phyloP scores from a whole-genome alignment of 164 flowering plant species.

The Annona cherimola region DNA sequence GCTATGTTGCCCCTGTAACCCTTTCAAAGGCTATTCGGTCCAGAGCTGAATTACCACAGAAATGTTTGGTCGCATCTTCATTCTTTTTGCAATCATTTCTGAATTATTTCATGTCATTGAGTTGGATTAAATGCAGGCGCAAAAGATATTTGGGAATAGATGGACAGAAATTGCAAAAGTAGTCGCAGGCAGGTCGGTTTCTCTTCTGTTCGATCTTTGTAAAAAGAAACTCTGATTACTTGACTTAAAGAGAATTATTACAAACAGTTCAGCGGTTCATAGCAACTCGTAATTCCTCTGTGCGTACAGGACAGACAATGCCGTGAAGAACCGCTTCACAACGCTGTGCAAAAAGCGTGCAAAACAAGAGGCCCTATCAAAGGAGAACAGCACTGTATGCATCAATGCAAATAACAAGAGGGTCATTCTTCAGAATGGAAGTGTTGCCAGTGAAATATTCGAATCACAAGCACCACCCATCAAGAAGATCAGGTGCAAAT shows the following conservation, averaged over 20 bases:
- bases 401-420: constrained; percentile 64
- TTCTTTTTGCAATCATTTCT: neutral
- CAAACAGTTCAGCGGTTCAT: neutral
- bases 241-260: neutral
- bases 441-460: constrained; percentile 23
- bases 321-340: constrained; percentile 92
- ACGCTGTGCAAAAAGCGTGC: constrained; percentile 93
- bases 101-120: constrained; percentile 7
- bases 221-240: neutral
- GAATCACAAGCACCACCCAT: constrained; percentile 26
- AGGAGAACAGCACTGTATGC: constrained; percentile 54
- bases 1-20: neutral
- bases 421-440: constrained; percentile 35
- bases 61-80: neutral
- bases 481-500: constrained; percentile 65
- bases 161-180: constrained; percentile 99
- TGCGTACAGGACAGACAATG: constrained; percentile 86
- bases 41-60: neutral
- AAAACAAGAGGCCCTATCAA: constrained; percentile 64
- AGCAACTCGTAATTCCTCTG: neutral
- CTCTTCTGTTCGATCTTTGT: neutral
- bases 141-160: constrained; percentile 84
- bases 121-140: constrained; percentile 59
- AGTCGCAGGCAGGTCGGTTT: constrained; percentile 87
- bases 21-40: neutral